A percentile compares a stretch with the other conserved stretches of the same genome.
These are phyloP conservation scores for sunflower (Helianthus annuus) DNA, from an alignment of 129 eudicot genomes.

Conservation along the genomic window HanXRQr2.0-SUNRISE NC_035438.2:18505877-18506376, in stretches of 20 bases:
- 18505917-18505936: no score
- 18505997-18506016: no score
- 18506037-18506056: background rate
- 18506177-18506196: background rate
- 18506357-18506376: conserved; percentile 97
- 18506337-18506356: conserved; percentile 96
- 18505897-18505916: background rate
- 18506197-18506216: background rate
- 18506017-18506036: background rate
- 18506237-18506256: background rate
- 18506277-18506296: conserved; percentile 90
- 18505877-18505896: conserved; percentile 1
- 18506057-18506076: background rate
- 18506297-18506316: conserved; percentile 95
- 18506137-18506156: background rate
- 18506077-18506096: background rate
- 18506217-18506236: no score
- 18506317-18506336: conserved; percentile 98
- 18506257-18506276: background rate
- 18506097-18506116: background rate
- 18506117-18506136: background rate
- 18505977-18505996: background rate
- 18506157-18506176: background rate
- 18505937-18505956: background rate
- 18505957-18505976: background rate